These are phyloP conservation scores for Primulina eburnea DNA, from an alignment of 257 asterid species.

Conservation along the genomic window DNA sequence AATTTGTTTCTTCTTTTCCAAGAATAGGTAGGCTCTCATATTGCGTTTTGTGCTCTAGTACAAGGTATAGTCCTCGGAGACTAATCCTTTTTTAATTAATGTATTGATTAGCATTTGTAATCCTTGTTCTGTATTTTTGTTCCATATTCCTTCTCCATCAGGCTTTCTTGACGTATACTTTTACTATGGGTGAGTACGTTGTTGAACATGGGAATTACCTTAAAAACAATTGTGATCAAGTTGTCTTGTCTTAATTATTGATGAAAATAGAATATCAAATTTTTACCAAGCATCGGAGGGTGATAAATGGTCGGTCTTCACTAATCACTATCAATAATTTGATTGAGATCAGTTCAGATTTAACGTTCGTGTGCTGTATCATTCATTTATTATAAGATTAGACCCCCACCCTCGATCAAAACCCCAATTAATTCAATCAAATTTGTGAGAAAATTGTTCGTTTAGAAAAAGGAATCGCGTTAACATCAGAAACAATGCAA, in stretches of 20 bases:
- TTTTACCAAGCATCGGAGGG: neutral
- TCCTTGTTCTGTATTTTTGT: no score
- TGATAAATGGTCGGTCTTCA: neutral
- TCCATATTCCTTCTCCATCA: neutral
- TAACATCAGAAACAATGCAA: neutral
- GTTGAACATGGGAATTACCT: neutral
- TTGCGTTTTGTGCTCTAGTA: neutral
- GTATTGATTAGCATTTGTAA: neutral
- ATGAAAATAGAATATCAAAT: neutral
- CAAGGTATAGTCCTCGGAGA: neutral
- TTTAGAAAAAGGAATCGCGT: neutral
- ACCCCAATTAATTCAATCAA: neutral
- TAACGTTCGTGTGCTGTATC: neutral
- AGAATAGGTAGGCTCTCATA: neutral
- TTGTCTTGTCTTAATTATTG: no score
- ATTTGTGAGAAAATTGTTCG: neutral
- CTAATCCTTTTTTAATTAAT: no score
- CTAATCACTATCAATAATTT: neutral
- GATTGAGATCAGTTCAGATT: neutral
- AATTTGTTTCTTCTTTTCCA: neutral
- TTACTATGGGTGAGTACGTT: neutral
- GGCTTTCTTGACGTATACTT: neutral
- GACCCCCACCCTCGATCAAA: neutral
- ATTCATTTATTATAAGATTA: neutral
- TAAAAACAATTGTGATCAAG: neutral